Evolutionary conservation across 2,329 filamentous ascomycete species (phyloP).

Genomic region (Nothophoma quercina): DNA sequence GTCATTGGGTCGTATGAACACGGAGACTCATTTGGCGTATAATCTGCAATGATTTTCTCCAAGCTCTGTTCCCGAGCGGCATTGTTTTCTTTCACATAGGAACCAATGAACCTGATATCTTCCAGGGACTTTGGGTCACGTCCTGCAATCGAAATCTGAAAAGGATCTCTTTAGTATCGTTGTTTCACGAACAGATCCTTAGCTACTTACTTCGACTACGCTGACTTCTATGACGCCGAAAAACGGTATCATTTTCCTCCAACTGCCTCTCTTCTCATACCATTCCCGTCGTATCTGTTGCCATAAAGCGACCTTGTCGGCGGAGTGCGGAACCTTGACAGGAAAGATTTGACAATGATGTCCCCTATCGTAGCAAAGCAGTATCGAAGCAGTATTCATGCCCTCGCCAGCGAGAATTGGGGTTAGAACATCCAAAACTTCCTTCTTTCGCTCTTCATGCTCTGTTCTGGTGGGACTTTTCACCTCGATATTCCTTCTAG

Average conservation of each 20-base stretch:
- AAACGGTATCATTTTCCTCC: background rate
- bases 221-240: background rate
- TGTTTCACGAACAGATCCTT: background rate
- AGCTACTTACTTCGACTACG: background rate
- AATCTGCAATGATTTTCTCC: background rate
- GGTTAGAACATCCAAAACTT: background rate
- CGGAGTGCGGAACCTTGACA: background rate
- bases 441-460: slow-evolving; percentile 1
- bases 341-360: background rate
- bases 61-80: background rate
- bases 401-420: background rate
- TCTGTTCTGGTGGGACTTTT: background rate
- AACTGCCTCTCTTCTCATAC: background rate
- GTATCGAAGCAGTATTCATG: background rate
- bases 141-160: background rate
- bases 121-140: background rate
- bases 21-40: background rate
- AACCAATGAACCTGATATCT: background rate
- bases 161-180: background rate
- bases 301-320: background rate
- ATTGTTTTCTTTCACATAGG: background rate
- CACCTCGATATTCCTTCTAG: background rate
- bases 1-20: background rate
- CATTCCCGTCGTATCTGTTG: background rate
- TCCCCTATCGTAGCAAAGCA: background rate